Evolutionary conservation across 352 stramenopile species (phyloP), one percentile per base, ranked within the genome.

Genomic region (Pythium monospermum): DNA sequence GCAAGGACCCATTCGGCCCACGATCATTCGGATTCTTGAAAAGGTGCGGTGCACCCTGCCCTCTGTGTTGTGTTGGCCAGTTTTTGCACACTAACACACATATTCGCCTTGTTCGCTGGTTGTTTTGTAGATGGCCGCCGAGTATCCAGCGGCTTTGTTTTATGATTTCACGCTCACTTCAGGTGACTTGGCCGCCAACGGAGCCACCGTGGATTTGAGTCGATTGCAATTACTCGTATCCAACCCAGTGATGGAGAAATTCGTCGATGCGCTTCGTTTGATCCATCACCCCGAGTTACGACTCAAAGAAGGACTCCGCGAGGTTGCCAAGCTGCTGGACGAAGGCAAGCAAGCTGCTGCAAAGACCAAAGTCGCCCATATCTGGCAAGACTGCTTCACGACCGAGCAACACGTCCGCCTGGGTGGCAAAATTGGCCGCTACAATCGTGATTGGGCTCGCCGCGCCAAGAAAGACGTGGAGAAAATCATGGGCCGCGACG

Each of bases 91-190:
- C 8, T 30, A 26, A 15, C 23, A 25, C 26, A 39, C 13, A 22
- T 40, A 4, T 42, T 41, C 19, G 0, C 37, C 10, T 46, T 37
- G 23, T 31, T 21, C 12, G 21, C n/a, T n/a, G n/a, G 22, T 38
- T 8, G 15, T 6, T 49, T 5, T 23, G 22, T 40, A 90, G 82
- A 82, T 91, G 57, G 83, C 83, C 1, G 61, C 64, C 6, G 71
- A 89, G 49, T 94, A 89, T 46, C 76, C 80, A 4, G 63, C 61
- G 7, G 78, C 83, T 10, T 59, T 94, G 6, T 93, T 90, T 40
- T 94, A 91, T 49, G 83, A 94, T 37, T 94, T 88, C 53, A 83
- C 80, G 50, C 64, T 91, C 26, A 85, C 80, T 0, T 85, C 66
- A 33, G 64, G 49, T 19, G 68, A 65, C 18, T 68, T 69, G 3